A percentile compares a stretch with the other conserved stretches of the same genome.
Conservation (phyloP, 768 basidiomycete species). For the Holtermanniella nyarrowii region DNA sequence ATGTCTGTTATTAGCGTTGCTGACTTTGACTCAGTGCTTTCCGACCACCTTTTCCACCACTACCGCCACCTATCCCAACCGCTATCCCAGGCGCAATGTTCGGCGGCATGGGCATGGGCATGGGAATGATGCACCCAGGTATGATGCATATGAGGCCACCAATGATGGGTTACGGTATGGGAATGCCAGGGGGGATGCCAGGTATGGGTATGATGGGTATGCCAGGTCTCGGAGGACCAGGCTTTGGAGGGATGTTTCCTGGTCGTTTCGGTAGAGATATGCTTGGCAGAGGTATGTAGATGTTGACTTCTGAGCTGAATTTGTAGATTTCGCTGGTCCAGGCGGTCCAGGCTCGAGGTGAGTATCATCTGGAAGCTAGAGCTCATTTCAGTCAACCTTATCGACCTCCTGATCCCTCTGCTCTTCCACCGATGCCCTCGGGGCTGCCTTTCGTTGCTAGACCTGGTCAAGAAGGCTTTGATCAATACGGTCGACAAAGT, state of each 20-base stretch:
- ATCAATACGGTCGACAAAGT: slow-evolving; percentile 33
- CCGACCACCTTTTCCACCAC: neutral
- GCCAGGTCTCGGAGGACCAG: slow-evolving; percentile 33
- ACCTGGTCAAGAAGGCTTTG: slow-evolving; percentile 37
- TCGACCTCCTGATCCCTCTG: slow-evolving; percentile 32
- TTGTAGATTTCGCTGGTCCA: slow-evolving; percentile 36
- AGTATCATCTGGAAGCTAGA: neutral
- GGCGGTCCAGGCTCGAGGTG: slow-evolving; percentile 30
- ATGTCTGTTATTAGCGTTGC: too few species aligned
- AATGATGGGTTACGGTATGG: slow-evolving; percentile 17
- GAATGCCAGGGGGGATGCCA: slow-evolving; percentile 9
- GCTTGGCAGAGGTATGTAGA: slow-evolving; percentile 31
- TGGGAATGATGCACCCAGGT: slow-evolving; percentile 13
- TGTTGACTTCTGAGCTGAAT: neutral
- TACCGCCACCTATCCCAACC: neutral
- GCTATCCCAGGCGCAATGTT: neutral
- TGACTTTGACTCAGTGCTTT: neutral
- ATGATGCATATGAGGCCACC: slow-evolving; percentile 3
- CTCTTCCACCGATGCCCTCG: slow-evolving; percentile 27
- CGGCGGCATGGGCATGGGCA: slow-evolving; percentile 8
- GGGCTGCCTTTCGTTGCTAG: slow-evolving; percentile 35
- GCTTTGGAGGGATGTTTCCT: slow-evolving; percentile 25
- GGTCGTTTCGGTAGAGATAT: slow-evolving; percentile 33
- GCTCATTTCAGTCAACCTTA: slow-evolving; percentile 24
- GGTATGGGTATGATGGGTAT: slow-evolving; percentile 22